These are phyloP conservation scores for Hebeloma cylindrosporum DNA, from an alignment of 768 basidiomycete genomes.

Conservation along the genomic window DNA sequence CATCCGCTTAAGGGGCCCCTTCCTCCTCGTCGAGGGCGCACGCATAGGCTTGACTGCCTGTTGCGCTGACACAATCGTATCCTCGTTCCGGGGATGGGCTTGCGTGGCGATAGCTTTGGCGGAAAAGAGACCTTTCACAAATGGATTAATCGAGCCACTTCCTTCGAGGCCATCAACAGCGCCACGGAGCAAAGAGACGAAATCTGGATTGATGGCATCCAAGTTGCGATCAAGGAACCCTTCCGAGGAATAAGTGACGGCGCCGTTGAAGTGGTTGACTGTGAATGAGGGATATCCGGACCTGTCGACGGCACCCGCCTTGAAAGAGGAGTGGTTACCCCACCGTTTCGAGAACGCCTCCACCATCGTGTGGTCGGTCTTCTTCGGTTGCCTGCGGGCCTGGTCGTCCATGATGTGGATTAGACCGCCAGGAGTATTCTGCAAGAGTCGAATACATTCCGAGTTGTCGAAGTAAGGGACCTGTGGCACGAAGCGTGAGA, in stretches of 20 bases:
- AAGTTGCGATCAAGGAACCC: constrained; percentile 87
- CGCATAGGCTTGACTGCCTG: constrained; percentile 95
- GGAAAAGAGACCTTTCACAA: constrained; percentile 88
- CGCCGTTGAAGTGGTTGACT: constrained; percentile 87
- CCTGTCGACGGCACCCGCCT: constrained; percentile 71
- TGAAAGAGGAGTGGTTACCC: constrained; percentile 93
- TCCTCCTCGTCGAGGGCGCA: constrained; percentile 84
- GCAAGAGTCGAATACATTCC: constrained; percentile 84
- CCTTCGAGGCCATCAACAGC: constrained; percentile 58
- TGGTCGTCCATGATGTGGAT: constrained; percentile 99
- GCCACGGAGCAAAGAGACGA: constrained; percentile 85
- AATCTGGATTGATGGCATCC: constrained; percentile 90
- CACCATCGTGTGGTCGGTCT: constrained; percentile 92
- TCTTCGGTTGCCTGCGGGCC: constrained; percentile 80
- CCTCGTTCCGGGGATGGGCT: constrained; percentile 89
- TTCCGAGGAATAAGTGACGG: constrained; percentile 90
- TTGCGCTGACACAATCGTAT: constrained; percentile 93
- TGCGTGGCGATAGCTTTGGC: constrained; percentile 89
- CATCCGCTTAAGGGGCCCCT: constrained; percentile 67
- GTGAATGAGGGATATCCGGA: constrained; percentile 86
- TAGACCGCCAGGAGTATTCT: constrained; percentile 85
- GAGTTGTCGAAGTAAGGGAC: constrained; percentile 87
- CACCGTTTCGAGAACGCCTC: constrained; percentile 93
- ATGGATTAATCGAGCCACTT: constrained; percentile 84
- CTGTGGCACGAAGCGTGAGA: constrained; percentile 65